Evolutionary conservation across 2,329 filamentous ascomycete genomes (phyloP), one percentile per base, ranked within the genome.

Genomic region (Alternaria longipes): DNA sequence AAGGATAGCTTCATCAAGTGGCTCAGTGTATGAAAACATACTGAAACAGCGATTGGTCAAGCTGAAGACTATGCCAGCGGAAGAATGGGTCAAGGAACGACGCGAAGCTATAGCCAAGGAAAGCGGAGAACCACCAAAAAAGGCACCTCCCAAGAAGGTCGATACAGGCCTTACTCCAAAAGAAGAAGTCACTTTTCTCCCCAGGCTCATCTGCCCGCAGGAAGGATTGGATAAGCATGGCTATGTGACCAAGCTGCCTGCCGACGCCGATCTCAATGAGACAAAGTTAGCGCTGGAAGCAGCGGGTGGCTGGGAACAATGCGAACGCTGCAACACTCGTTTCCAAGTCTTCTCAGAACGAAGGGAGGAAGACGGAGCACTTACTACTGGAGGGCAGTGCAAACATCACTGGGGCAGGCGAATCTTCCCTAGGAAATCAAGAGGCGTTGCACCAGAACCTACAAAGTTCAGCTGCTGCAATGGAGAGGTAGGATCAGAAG

Each of bases 301-400:
- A 8, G 87, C 90, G 12, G 86, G 88, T 54, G 92, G 92, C 49
- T 97, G 90, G 85, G 95, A 99, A 80, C 85, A 88, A 51, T 99
- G 95, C 72, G 94, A 97, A 72, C 90, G 95, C 20, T 99, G 95
- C 79, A 85, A 85, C 42, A 88, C 89, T 34, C 89, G 94, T 22
- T 99, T 99, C 73, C 92, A 97, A 73, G 92, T 97, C 4, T 98
- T 97, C 66, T 93, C 94, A 0, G 92, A 93, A 4, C 89, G 94
- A 42, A 87, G 93, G 55, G 87, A 89, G 56, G 86, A 89, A 68
- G 85, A 87, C 67, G 95, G 97, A 46, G 90, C 91, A 2, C 85
- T 97, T 16, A 86, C 91, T 0, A 90, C 89, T 0, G 92, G 92
- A 24, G 94, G 94, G 0, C 81, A 82, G 36, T 99, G 96, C 79